Base-by-base conservation (phyloP, 2,329 filamentous ascomycete species). In the Clarireedia hainanense region DNA sequence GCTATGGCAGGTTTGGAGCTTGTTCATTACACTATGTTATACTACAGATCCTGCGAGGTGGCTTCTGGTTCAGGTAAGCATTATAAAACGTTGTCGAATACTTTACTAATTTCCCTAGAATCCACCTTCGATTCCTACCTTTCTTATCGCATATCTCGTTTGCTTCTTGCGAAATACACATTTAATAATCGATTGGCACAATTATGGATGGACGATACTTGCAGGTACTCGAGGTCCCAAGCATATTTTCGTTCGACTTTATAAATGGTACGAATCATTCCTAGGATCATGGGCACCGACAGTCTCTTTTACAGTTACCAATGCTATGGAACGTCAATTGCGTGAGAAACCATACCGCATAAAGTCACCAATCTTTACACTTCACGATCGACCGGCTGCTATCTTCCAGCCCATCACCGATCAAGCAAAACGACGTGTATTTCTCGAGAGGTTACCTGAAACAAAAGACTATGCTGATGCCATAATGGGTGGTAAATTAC, bases 161-260 rank as follows among this genome's bases (percentile, higher is more conserved):
- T 89, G 88, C 65, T 80, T 84, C 63, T 70, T 95, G 50, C 85
- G 94, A 50, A 86, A 89, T 63, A 95, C 89, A 40, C 81, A 82
- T 56, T 79, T 99, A 4, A 78, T 97, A 58, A 88, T 97, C 55
- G 94, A 99, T 75, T 99, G 94, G 94, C 94, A 99, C 75, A 99
- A 99, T 72, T 97, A 96, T 71, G 94, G 92, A 63, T 96, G 92
- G 78, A 92, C 90, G 7, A 95, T 99, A 64, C 81, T 99, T 3
- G 88, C 80, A 5, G 76, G 80, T 48, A 81, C 79, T 49, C 73
- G 76, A 24, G 77, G 81, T 42, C 61, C 73, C 2, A 71, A 68
- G 5, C 89, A 95, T 67, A 86, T 86, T 0, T 79, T 96, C n/a
- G 90, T 96, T 7, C 77, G 73, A 27, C 68, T 95, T 7, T 88